phyloP scores from a whole-genome alignment of 2,329 filamentous ascomycete genomes.

The Hypoxylon sp. region DNA sequence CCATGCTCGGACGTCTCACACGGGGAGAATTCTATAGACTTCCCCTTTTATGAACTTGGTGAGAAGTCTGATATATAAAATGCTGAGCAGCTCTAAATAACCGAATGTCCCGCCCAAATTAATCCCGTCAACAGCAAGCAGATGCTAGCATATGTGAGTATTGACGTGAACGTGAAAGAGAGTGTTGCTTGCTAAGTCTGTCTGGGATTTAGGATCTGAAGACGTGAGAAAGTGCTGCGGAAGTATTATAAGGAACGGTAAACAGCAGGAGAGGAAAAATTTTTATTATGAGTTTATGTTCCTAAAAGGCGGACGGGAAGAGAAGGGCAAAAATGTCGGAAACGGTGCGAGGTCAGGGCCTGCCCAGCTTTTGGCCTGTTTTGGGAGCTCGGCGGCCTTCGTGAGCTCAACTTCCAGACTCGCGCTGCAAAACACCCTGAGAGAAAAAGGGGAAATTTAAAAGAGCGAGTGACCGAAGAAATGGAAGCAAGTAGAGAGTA shows the following conservation, averaged over 20 bases:
- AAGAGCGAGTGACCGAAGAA: constrained; percentile 21
- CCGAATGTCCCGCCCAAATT: constrained; percentile 39
- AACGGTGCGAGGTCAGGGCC: constrained; percentile 17
- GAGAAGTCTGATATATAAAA: constrained; percentile 34
- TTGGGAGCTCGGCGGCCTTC: constrained; percentile 30
- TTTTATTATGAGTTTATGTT: constrained; percentile 31
- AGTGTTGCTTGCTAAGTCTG: constrained; percentile 29
- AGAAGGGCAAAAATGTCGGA: constrained; percentile 20
- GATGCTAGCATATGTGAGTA: constrained; percentile 29
- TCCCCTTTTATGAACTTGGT: constrained; percentile 17
- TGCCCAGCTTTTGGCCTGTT: constrained; percentile 28
- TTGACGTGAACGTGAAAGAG: constrained; percentile 20
- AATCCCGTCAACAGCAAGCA: constrained; percentile 27
- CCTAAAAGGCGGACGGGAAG: constrained; percentile 11
- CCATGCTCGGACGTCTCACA: constrained; percentile 48
- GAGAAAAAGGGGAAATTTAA: constrained; percentile 12
- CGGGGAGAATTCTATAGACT: constrained; percentile 29
- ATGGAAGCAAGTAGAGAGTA: constrained; percentile 1
- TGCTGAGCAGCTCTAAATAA: constrained; percentile 35
- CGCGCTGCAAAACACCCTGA: constrained; percentile 26
- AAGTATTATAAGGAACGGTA: constrained; percentile 22
- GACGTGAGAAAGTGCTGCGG: not conserved
- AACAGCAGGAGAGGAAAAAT: constrained; percentile 21
- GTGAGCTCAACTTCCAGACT: constrained; percentile 24
- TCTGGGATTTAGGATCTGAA: not conserved